Percentiles rank a stretch among this genome's conserved stretches.
Evolutionary conservation across 352 stramenopile species (phyloP).

Genomic region (Phytophthora europaea): DNA sequence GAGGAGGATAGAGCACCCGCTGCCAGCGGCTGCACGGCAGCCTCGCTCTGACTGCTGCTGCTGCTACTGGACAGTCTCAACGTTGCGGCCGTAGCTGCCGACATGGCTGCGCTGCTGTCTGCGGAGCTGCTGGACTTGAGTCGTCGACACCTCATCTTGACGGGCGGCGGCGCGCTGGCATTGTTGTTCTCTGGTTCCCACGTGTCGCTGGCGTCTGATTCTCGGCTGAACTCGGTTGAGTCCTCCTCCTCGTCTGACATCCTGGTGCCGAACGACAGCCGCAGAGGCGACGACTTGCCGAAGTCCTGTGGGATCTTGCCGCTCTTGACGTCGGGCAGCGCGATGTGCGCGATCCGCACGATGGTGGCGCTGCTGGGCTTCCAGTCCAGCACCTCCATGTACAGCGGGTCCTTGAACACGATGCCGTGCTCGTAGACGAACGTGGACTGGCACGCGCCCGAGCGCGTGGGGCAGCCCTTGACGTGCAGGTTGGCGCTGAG

Average conservation of each 20-base stretch:
- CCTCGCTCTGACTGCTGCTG: slow-evolving; percentile 47
- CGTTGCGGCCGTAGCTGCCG: slow-evolving; percentile 32
- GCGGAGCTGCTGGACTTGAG: slow-evolving; percentile 39
- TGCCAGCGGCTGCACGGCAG: slow-evolving; percentile 29
- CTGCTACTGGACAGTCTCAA: slow-evolving; percentile 40
- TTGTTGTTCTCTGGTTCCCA: slow-evolving; percentile 34
- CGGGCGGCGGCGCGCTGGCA: slow-evolving; percentile 2
- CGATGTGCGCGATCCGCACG: slow-evolving; percentile 55
- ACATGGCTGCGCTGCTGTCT: slow-evolving; percentile 31
- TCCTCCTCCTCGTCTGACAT: slow-evolving; percentile 47
- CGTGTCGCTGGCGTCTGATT: slow-evolving; percentile 38
- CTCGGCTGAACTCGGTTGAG: slow-evolving; percentile 33
- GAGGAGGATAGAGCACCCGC: not conserved
- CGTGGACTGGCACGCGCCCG: slow-evolving; percentile 61
- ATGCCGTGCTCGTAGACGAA: slow-evolving; percentile 84
- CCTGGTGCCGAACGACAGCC: slow-evolving; percentile 40
- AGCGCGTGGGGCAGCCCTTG: slow-evolving; percentile 65
- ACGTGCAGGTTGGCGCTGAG: slow-evolving; percentile 73
- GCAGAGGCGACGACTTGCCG: slow-evolving; percentile 32
- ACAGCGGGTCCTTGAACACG: slow-evolving; percentile 75
- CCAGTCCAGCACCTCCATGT: slow-evolving; percentile 80
- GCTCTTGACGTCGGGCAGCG: slow-evolving; percentile 48
- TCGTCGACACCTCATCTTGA: slow-evolving; percentile 34
- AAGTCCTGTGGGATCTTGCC: slow-evolving; percentile 49
- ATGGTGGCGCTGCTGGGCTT: slow-evolving; percentile 41